Evolutionary conservation across 2,329 filamentous ascomycete species (phyloP), one percentile per base, ranked within the genome.

Genomic region (Nectriaceae sp.): DNA sequence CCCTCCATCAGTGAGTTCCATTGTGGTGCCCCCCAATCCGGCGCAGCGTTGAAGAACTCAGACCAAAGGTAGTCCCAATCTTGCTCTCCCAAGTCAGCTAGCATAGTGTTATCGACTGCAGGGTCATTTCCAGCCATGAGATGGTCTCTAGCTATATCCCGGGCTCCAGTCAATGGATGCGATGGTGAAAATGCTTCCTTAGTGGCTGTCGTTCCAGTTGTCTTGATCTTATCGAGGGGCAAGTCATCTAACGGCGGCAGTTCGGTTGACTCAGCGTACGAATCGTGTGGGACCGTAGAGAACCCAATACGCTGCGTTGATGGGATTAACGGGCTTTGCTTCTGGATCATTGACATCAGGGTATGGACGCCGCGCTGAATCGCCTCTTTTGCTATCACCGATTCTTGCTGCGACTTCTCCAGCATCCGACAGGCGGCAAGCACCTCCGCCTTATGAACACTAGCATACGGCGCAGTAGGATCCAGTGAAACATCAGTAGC

Each of bases 31-130:
- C 49, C 48, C 39, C 50, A 39, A 3, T 49, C 42, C 18, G 48
- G 48, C 5, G 46, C 48, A 41, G 46, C 46, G 8, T 35, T 38
- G 16, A 51, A 39, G 24, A 54, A 54, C 20, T 51, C 46, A 4
- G 21, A 41, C 45, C 48, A 51, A 19, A 51, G 21, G 19, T 46
- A 33, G 41, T 51, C 47, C 48, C 48, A 51, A 35, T 35, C 45
- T 37, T 15, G 19, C 39, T 19, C 31, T 21, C 19, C 31, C 6
- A 19, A 31, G 15, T 19, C 22, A 19, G 33, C 10, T 11, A 20
- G 21, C 10, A 39, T 19, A 13, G 6, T 16, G 10, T 8, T 18
- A 8, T n/a, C 19, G 16, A 19, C 10, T 21, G 11, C 38, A 40
- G 38, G 21, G n/a, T 21, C 4, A 16, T 33, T 21, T 11, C 16